These are phyloP conservation scores for Pseudocercospora fuligena DNA, from an alignment of 2,329 filamentous ascomycete genomes.

Conservation along the genomic window DNA sequence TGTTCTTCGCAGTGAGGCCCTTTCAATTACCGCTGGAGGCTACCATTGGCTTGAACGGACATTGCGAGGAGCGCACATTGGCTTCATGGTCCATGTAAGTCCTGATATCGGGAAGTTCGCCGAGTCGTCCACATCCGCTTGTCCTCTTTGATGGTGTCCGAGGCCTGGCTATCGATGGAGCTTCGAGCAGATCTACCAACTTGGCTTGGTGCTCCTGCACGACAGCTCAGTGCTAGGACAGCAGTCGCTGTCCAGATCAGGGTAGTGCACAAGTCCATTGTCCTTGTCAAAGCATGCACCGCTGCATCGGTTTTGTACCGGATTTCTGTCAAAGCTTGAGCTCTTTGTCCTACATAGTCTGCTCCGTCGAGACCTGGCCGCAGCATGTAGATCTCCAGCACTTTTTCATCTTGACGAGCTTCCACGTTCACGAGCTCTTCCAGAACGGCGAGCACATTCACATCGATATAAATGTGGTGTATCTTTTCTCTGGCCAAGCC, in stretches of 20 bases:
- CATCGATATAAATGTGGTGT: not conserved
- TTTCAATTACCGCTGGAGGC: not conserved
- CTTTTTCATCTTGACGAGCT: not conserved
- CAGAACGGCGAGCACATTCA: not conserved
- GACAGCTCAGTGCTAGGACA: not conserved
- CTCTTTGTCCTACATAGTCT: not conserved
- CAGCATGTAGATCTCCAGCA: not conserved
- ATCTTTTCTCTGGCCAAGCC: not conserved
- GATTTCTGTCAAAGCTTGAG: not conserved
- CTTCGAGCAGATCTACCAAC: not conserved
- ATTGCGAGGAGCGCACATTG: not conserved
- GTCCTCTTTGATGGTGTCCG: not conserved
- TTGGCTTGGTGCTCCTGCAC: not conserved
- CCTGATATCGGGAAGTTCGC: not conserved
- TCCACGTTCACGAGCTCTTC: not conserved
- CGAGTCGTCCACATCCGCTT: not conserved
- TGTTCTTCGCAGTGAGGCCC: not conserved
- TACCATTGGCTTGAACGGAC: not conserved
- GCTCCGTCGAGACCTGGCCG: not conserved
- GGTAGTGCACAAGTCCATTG: not conserved
- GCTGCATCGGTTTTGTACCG: not conserved
- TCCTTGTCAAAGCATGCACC: not conserved
- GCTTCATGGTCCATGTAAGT: not conserved
- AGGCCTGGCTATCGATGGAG: not conserved
- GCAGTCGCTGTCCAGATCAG: not conserved